Evolutionary conservation across 163 green algal genomes (phyloP).

Genomic region (Scenedesmus sp.): DNA sequence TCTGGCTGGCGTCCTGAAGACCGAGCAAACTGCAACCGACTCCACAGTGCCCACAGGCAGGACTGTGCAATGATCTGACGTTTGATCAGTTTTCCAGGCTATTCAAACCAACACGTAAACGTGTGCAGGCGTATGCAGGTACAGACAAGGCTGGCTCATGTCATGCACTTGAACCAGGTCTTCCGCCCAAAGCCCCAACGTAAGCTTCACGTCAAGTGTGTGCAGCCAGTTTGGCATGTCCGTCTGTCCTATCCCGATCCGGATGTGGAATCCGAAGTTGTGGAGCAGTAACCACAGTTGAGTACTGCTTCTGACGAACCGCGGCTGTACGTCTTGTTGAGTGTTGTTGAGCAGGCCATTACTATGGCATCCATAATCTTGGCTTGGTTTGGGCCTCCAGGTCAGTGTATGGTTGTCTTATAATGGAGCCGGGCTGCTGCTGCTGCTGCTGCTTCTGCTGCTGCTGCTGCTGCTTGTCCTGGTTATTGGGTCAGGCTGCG

Average conservation of each 20-base stretch:
- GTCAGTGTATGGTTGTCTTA: not conserved
- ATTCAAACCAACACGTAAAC: not conserved
- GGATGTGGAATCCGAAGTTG: not conserved
- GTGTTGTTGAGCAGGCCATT: not conserved
- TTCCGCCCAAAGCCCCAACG: conserved; percentile 7
- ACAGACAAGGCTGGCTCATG: not conserved
- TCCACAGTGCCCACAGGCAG: not conserved
- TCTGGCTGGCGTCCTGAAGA: not conserved
- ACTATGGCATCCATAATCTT: conserved; percentile 12
- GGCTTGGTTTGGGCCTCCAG: conserved; percentile 35
- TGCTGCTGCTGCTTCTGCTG: not conserved
- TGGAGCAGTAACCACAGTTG: not conserved
- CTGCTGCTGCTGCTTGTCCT: not conserved
- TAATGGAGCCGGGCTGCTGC: not conserved
- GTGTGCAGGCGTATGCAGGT: not conserved
- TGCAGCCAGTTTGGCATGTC: no score
- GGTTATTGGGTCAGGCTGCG: not conserved
- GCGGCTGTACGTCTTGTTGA: not conserved
- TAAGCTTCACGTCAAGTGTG: not conserved
- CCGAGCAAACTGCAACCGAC: not conserved
- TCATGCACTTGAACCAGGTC: conserved; percentile 7
- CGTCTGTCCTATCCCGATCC: not conserved
- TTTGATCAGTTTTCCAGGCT: not conserved
- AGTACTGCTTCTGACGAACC: not conserved
- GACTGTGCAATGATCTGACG: not conserved